Evolutionary conservation across 345 rosid genomes (phyloP), one percentile per base, ranked within the genome.

Genomic region (Boechera retrofracta): DNA sequence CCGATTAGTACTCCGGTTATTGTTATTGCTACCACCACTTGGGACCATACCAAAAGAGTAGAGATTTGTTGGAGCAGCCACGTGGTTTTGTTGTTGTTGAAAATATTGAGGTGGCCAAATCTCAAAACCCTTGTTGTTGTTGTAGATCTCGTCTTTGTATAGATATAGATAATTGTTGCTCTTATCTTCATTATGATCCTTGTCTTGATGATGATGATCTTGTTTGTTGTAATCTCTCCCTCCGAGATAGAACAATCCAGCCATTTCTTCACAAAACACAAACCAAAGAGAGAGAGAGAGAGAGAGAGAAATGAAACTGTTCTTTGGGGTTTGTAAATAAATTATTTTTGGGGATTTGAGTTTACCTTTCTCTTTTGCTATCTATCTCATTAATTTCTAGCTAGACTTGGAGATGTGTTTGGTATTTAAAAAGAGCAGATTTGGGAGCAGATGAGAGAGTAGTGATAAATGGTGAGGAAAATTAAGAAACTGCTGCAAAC

Each of bases 191-290:
- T 51, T 39, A 56, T 64, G 61, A 42, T 80, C 62, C 59, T 80
- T 75, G 64, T 64, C 72, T 73, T 68, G 78, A 78, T 71, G 72
- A 39, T 81, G 76, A 48, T 85, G 89, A 60, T 85, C 84, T 76
- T 89, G 87, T 56, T 75, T 87, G 78, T 65, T 64, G 65, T 54
- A 70, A 24, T 79, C 74, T 82, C 80, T 76, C 51, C 92, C 93
- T 28, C 91, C 88, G 85, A 93, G 85, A 86, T 90, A 89, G 87
- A 89, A 93, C 84, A 89, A 86, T 59, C 94, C 94, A 67, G 98
- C 93, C 95, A 93, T 93, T 74, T 84, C 73, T 82, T 77, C 80
- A 79, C 85, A 83, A 78, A 58, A 60, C 56, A 69, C 36, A 58
- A n/a, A 45, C 32, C 49, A 45, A 26, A 31, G 33, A 45, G 8